These are phyloP conservation scores for Tuber magnatum DNA, from an alignment of 495 filamentous ascomycete species.

Conservation along the genomic window DNA sequence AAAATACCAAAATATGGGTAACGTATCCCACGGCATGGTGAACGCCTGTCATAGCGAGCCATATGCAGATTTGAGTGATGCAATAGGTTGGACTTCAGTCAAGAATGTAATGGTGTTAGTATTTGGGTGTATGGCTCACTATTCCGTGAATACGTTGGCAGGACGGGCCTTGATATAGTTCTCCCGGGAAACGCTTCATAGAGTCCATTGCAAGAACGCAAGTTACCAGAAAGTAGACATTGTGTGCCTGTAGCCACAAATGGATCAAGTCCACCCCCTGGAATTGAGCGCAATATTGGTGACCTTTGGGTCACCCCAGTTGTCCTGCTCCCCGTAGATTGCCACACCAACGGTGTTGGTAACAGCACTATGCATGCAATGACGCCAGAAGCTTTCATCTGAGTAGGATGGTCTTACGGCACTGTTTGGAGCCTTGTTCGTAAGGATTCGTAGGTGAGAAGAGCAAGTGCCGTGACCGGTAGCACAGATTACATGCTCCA, in stretches of 20 bases:
- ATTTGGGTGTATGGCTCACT: too few species aligned
- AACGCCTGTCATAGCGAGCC: too few species aligned
- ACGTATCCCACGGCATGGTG: neutral
- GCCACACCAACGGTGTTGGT: neutral
- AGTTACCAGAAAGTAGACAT: neutral
- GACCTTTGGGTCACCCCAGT: neutral
- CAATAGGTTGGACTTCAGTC: too few species aligned
- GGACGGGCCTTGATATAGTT: neutral
- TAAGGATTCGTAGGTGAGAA: neutral
- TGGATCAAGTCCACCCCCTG: neutral
- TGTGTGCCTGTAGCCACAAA: neutral
- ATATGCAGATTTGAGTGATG: too few species aligned
- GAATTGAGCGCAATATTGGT: neutral
- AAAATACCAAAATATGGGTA: neutral
- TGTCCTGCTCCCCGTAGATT: neutral
- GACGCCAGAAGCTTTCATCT: neutral
- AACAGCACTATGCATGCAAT: neutral
- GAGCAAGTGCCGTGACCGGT: neutral
- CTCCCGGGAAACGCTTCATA: neutral
- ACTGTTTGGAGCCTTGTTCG: neutral
- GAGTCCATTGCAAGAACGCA: neutral
- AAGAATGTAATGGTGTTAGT: too few species aligned
- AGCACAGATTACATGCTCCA: neutral
- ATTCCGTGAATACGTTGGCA: too few species aligned
- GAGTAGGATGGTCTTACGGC: neutral